Evolutionary conservation across 345 rosid genomes (phyloP).

Genomic region (Citrus cavaleriei): DNA sequence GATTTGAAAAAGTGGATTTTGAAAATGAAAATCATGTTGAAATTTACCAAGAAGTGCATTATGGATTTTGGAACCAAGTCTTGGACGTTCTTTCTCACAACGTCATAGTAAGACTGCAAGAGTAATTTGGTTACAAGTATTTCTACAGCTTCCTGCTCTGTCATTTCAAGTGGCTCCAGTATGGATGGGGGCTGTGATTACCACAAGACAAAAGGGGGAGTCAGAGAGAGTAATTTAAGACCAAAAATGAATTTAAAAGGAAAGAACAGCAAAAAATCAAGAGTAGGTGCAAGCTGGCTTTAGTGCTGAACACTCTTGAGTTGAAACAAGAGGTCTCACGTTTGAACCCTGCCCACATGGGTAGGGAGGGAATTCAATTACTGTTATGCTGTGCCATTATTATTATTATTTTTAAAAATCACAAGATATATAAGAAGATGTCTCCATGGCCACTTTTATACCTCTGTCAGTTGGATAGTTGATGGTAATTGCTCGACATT

Average conservation of each 20-base stretch:
- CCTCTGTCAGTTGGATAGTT: slow-evolving; percentile 33
- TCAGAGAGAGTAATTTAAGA: not conserved
- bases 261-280: not conserved
- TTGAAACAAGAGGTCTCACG: too few species aligned
- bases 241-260: not conserved
- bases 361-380: too few species aligned
- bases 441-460: not conserved
- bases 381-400: too few species aligned
- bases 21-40: not conserved
- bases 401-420: too few species aligned
- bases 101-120: slow-evolving; percentile 37
- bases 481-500: slow-evolving; percentile 6
- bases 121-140: slow-evolving; percentile 31
- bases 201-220: not conserved
- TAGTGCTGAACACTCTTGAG: too few species aligned
- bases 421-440: not conserved
- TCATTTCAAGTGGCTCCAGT: slow-evolving; percentile 25
- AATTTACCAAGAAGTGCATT: slow-evolving; percentile 45
- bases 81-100: slow-evolving; percentile 30
- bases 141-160: slow-evolving; percentile 32
- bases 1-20: not conserved
- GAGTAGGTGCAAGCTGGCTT: too few species aligned
- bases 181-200: slow-evolving; percentile 29
- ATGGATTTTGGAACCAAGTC: slow-evolving; percentile 41
- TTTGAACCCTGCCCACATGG: too few species aligned